Base-by-base conservation (phyloP, 1,284 basidiomycete species). In the Puccinia triticina region DNA sequence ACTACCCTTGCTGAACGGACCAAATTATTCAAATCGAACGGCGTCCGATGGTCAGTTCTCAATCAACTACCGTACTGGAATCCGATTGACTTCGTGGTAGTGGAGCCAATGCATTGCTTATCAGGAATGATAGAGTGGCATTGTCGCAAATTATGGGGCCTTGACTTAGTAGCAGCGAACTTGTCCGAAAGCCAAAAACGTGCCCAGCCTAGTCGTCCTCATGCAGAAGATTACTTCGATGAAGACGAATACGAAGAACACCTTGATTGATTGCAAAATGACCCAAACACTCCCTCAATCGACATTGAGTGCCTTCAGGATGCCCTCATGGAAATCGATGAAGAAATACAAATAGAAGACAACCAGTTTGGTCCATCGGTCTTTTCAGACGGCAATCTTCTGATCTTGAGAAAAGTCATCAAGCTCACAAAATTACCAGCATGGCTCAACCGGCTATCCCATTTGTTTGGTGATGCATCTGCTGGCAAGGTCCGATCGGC, bases 111-210 rank as follows among this genome's bases (percentile, higher is more conserved):
- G 76, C 61, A 77, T 37, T 50, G 18, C 18, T 23, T 67, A 26
- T 43, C 59, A 26, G 76, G 76, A 34, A 77, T 77, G 57, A 21
- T 77, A 16, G 76, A 77, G 59, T 77, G 61, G 57, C 57, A 77
- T 66, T n/a, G 34, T n/a, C 57, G 29, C 29, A 64, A 11, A 32
- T 21, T 67, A 4, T 77, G 76, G 76, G 43, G 50, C 26, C 32
- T 77, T 11, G 59, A 66, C 50, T 4, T n/a, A 32, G 26, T 34
- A 10, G 69, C 37, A 32, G 23, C 46, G 2, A 32, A 46, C 21
- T 2, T 72, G 18, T 43, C 40, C 4, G 37, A 71, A 8, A 71
- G 43, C 26, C 59, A 64, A 67, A 37, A 67, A 18, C 18, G 4
- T 18, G 10, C 3, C 16, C 16, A 2, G 10, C 32, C 4, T 67